Evolutionary conservation across 148 eudicot genomes (phyloP).

Genomic region (Diospyros lotus): DNA sequence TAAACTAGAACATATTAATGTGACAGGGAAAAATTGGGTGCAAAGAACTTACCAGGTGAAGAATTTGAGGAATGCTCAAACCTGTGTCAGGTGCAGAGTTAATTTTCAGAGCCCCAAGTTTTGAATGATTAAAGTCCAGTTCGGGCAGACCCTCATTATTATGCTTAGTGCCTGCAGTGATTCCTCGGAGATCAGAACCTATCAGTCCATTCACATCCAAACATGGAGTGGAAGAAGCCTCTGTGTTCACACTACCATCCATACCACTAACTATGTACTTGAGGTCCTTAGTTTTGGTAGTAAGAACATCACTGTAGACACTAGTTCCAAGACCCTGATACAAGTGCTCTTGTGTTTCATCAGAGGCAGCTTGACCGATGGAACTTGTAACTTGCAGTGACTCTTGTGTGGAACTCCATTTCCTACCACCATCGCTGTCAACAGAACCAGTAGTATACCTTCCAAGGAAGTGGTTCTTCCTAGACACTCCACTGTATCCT

Average conservation of each 20-base stretch:
- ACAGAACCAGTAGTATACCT: conserved; percentile 70
- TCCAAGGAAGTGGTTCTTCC: conserved; percentile 63
- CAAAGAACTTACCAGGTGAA: conserved; percentile 67
- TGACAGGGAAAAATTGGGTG: neutral
- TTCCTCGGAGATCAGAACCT: conserved; percentile 45
- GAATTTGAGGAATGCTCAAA: conserved; percentile 89
- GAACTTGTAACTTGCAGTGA: conserved; percentile 35
- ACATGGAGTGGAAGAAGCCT: conserved; percentile 40
- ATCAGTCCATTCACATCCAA: conserved; percentile 50
- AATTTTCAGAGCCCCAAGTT: conserved; percentile 38
- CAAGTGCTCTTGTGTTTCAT: conserved; percentile 43
- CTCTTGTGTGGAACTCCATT: conserved; percentile 72
- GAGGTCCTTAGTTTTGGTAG: conserved; percentile 43
- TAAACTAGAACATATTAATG: neutral
- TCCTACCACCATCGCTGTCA: conserved; percentile 78
- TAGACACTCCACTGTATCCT: conserved; percentile 67
- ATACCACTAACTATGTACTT: conserved; percentile 32
- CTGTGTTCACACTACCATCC: conserved; percentile 32
- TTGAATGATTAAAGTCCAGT: conserved; percentile 35
- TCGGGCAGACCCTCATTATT: conserved; percentile 53
- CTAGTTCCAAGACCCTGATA: conserved; percentile 42
- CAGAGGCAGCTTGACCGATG: conserved; percentile 43
- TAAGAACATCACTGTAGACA: conserved; percentile 40
- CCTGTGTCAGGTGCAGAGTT: conserved; percentile 55
- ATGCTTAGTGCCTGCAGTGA: conserved; percentile 28